Conservation (phyloP, 2,329 filamentous ascomycete genomes). For the Amauroascus niger region DNA sequence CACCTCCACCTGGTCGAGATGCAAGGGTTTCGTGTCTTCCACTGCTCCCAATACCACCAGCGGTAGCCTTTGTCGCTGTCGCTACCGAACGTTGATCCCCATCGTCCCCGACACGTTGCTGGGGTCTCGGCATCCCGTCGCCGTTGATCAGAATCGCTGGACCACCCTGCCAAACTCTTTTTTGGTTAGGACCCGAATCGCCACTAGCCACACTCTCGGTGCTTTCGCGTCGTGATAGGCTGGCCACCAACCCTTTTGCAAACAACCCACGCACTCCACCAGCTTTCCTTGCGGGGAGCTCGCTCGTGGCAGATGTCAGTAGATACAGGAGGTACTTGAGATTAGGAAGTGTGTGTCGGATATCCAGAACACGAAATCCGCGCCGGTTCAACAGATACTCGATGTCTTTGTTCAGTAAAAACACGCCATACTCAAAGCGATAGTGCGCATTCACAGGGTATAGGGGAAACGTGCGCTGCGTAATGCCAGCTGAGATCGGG, state of each 20-base stretch:
- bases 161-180: constrained; percentile 5
- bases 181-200: constrained; percentile 4
- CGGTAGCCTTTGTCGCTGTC: background rate
- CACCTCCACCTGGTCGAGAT: constrained; percentile 4
- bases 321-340: constrained; percentile 88
- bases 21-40: constrained; percentile 2
- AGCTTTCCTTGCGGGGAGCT: constrained; percentile 47
- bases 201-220: constrained; percentile 28
- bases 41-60: background rate
- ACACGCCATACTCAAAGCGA: constrained; percentile 92
- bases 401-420: constrained; percentile 92
- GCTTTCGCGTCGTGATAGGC: constrained; percentile 32
- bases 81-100: constrained; percentile 6
- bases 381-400: constrained; percentile 53
- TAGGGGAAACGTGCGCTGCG: constrained; percentile 71
- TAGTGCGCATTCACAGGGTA: constrained; percentile 53
- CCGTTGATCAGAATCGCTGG: constrained; percentile 8
- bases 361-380: constrained; percentile 72
- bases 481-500: constrained; percentile 49
- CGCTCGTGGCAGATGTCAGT: constrained; percentile 65
- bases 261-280: constrained; percentile 43
- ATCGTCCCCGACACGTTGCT: background rate
- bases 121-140: background rate
- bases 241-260: constrained; percentile 25
- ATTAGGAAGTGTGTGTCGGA: constrained; percentile 85